A percentile compares a stretch with the other conserved stretches of the same genome.
These are phyloP conservation scores for Ziziphus jujuba DNA, from an alignment of 306 rosid genomes.

Conservation along the genomic window DNA sequence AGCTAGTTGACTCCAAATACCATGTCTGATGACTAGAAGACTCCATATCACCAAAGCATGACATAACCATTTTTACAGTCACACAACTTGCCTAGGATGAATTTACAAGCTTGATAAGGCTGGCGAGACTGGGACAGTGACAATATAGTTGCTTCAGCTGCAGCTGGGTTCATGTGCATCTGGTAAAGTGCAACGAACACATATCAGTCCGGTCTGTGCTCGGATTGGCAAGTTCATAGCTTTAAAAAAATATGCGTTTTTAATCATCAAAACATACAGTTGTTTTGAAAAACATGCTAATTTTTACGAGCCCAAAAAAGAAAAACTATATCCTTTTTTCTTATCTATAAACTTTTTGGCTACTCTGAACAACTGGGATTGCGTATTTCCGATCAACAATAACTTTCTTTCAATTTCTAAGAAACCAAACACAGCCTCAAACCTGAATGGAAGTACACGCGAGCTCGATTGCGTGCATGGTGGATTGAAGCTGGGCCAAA, in stretches of 20 bases:
- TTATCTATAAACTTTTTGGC: not conserved
- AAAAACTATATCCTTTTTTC: not conserved
- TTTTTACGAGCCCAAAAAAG: no score
- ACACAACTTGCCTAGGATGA: slow-evolving; percentile 72
- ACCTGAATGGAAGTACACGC: slow-evolving; percentile 95
- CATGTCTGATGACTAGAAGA: not conserved
- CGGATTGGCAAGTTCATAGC: not conserved
- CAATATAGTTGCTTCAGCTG: slow-evolving; percentile 74
- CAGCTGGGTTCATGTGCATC: slow-evolving; percentile 78
- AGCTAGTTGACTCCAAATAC: not conserved
- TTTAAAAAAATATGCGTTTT: not conserved
- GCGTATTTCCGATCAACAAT: not conserved
- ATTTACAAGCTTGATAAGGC: slow-evolving; percentile 84
- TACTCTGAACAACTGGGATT: not conserved
- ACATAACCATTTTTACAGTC: not conserved
- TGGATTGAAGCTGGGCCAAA: slow-evolving; percentile 68
- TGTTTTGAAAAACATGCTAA: no score
- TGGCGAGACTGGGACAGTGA: slow-evolving; percentile 73
- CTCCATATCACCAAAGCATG: not conserved
- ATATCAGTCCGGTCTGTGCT: not conserved
- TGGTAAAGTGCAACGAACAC: slow-evolving; percentile 23
- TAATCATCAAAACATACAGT: no score
- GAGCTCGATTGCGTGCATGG: slow-evolving; percentile 81
- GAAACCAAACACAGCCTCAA: not conserved
- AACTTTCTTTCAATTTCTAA: not conserved